Evolutionary conservation across 2,329 filamentous ascomycete species (phyloP), one percentile per base, ranked within the genome.

Genomic region (Corynespora cassiicola): DNA sequence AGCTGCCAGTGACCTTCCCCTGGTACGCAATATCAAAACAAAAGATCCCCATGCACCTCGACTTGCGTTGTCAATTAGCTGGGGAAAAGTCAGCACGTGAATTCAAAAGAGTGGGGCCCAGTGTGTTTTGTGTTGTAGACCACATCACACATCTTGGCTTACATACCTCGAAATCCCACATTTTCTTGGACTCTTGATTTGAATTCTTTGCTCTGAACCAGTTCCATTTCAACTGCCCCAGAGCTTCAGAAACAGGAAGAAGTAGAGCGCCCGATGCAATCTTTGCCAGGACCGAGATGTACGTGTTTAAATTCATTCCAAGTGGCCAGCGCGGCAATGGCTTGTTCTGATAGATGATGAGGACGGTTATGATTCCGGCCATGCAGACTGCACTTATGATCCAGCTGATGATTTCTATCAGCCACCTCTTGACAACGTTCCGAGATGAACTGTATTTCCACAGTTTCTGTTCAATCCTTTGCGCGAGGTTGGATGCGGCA

Each of bases 121-220:
- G n/a, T n/a, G n/a, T n/a, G n/a, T n/a, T n/a, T n/a, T n/a, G n/a
- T n/a, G n/a, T n/a, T n/a, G n/a, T n/a, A n/a, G n/a, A n/a, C n/a
- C n/a, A n/a, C n/a, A n/a, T n/a, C n/a, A n/a, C n/a, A n/a, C n/a
- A n/a, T n/a, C n/a, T n/a, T n/a, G n/a, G n/a, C n/a, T n/a, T n/a
- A n/a, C n/a, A 64, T 4, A 56, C 52, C n/a, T 66, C 58, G 7
- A 64, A 63, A 26, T 65, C 62, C 49, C 53, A 56, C 30, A 64
- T 54, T 2, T 45, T 47, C 4, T 34, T 47, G 1, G 54, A 45
- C n/a, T n/a, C n/a, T n/a, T n/a, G n/a, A 0, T 37, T 29, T 2
- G 47, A 16, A 6, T 54, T 52, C 15, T 36, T 23, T n/a, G 17
- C 16, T 8, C 17, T 15, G 21, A 47, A 47, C 56, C 60, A 62